Evolutionary conservation across 164 flowering plant species (phyloP).

Genomic region (Stephania yunnanensis): DNA sequence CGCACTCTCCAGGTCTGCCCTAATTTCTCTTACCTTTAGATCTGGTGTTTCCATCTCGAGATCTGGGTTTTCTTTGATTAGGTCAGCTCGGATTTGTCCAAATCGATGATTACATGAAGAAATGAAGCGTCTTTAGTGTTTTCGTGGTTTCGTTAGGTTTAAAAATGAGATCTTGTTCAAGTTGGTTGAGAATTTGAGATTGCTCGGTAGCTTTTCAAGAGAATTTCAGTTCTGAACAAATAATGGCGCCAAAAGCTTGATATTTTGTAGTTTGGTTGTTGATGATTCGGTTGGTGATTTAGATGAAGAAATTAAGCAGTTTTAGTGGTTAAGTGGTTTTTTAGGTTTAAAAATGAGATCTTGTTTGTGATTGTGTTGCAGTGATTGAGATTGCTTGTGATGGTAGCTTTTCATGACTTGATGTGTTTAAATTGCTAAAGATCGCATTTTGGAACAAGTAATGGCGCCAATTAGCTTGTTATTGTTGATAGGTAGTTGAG

Average conservation of each 20-base stretch:
- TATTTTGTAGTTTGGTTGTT: not conserved
- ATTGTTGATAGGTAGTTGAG: not conserved
- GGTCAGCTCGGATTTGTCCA: not conserved
- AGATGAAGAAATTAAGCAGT: not conserved
- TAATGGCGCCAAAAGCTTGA: not conserved
- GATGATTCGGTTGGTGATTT: too few species aligned
- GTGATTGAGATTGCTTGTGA: not conserved
- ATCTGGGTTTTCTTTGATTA: not conserved
- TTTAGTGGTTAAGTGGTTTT: not conserved
- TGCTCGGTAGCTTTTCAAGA: not conserved
- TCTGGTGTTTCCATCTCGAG: conserved; percentile 2
- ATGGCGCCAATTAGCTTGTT: not conserved
- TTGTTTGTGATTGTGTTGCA: not conserved
- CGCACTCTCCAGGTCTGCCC: conserved; percentile 60
- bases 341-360: not conserved
- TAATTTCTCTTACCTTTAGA: conserved; percentile 5
- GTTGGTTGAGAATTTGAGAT: not conserved
- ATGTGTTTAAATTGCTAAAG: too few species aligned
- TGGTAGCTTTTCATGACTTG: not conserved
- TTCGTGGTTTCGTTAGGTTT: not conserved
- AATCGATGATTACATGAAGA: not conserved
- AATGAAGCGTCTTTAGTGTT: not conserved
- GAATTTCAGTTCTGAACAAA: not conserved
- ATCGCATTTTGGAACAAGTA: not conserved
- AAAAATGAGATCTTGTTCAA: not conserved